A percentile compares a stretch with the other conserved stretches of the same genome.
phyloP scores from a whole-genome alignment of 805 yeast genomes.

The Kodamaea hsintzibuensis region DNA sequence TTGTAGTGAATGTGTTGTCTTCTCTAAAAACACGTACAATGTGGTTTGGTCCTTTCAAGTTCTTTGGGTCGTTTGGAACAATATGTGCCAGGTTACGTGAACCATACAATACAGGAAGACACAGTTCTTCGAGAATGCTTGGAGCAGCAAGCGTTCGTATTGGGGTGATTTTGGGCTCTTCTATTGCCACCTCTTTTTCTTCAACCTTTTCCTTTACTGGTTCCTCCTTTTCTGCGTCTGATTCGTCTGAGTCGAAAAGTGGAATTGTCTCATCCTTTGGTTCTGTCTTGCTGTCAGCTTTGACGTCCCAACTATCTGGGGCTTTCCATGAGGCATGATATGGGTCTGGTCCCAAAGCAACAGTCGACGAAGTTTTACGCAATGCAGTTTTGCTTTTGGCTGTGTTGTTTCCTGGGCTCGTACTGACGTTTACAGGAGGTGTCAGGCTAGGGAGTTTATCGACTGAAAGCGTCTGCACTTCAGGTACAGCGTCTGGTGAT shows the following conservation, averaged over 20 bases:
- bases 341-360: slow-evolving; percentile 2
- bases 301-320: slow-evolving; percentile 53
- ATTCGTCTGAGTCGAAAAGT: slow-evolving; percentile 18
- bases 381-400: neutral
- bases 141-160: neutral
- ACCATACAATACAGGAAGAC: slow-evolving; percentile 38
- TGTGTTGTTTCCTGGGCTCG: slow-evolving; percentile 3
- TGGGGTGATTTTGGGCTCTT: neutral
- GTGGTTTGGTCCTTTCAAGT: slow-evolving; percentile 36
- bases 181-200: neutral
- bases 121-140: slow-evolving; percentile 1
- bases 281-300: slow-evolving; percentile 18
- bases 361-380: slow-evolving; percentile 10
- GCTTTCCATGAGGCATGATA: slow-evolving; percentile 39
- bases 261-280: slow-evolving; percentile 1
- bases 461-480: neutral
- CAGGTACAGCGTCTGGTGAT: slow-evolving; percentile 15
- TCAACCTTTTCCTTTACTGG: neutral
- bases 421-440: neutral
- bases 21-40: slow-evolving; percentile 75
- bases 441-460: slow-evolving; percentile 1
- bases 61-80: slow-evolving; percentile 12
- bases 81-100: slow-evolving; percentile 21
- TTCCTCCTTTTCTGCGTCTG: slow-evolving; percentile 4
- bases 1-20: slow-evolving; percentile 82